Evolutionary conservation across 495 filamentous ascomycete genomes (phyloP).

Genomic region (Pseudomonodictys pantanalensis): DNA sequence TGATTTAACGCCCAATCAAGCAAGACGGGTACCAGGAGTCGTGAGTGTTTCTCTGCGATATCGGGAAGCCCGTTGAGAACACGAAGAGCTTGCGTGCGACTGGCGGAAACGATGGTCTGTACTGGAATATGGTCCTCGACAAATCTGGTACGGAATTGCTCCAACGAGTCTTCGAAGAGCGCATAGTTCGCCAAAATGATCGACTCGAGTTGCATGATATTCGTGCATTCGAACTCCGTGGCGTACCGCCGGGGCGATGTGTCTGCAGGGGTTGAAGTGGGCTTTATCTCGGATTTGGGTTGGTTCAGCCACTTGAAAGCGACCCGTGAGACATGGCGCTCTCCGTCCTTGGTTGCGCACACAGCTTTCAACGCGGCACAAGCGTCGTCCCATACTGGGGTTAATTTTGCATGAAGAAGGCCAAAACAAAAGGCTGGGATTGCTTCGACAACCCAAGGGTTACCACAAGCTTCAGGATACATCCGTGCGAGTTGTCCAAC

Average conservation of each 20-base stretch:
- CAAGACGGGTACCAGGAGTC: conserved; percentile 79
- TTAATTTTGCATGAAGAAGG: conserved; percentile 76
- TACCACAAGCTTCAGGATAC: conserved; percentile 52
- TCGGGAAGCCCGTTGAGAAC: conserved; percentile 69
- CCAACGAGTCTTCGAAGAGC: conserved; percentile 42
- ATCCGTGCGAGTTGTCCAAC: conserved; percentile 70
- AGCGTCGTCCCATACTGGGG: conserved; percentile 82
- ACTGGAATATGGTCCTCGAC: conserved; percentile 45
- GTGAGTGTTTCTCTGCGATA: conserved; percentile 80
- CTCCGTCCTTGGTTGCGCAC: conserved; percentile 64
- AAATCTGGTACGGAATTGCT: conserved; percentile 51
- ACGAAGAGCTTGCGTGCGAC: conserved; percentile 70
- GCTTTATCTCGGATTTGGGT: conserved; percentile 29
- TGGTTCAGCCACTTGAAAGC: conserved; percentile 77
- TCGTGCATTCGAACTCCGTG: conserved; percentile 79
- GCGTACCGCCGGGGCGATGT: conserved; percentile 14
- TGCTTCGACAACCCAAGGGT: conserved; percentile 64
- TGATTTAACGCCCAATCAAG: conserved; percentile 62
- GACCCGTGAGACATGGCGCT: conserved; percentile 68
- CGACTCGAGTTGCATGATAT: conserved; percentile 58
- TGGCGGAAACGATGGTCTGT: conserved; percentile 27
- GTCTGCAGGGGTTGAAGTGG: background rate
- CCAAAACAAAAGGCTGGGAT: conserved; percentile 85
- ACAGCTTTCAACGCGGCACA: conserved; percentile 71
- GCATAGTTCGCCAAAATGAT: conserved; percentile 44